Evolutionary conservation across 495 filamentous ascomycete genomes (phyloP), one percentile per base, ranked within the genome.

Genomic region (Aspergillus bridgeri): DNA sequence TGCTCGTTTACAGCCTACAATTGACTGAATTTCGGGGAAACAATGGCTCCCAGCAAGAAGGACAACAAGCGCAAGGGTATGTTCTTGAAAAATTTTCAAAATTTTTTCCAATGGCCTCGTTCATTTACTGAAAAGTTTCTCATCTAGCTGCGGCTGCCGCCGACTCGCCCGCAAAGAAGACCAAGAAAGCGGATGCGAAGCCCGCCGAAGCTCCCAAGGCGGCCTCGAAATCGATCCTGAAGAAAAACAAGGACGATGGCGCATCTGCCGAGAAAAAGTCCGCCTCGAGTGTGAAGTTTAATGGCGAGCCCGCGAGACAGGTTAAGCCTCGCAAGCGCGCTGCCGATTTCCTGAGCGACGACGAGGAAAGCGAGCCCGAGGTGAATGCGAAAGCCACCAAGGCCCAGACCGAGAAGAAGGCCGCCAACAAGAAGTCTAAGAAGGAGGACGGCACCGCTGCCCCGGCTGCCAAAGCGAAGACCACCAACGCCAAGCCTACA

Each of bases 31-130:
- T 15, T 38, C 11, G 13, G 51, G 48, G 19, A 60, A 49, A 75
- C 64, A 73, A 91, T 91, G 89, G 85, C 87, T 29, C 81, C 85
- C 52, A 87, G 87, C 66, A 78, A 81, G 57, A 86, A 85, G 59
- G 79, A 77, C 56, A 89, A 84, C 67, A 91, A 91, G 77, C 79
- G 86, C 67, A 92, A 90, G 78, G 81, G 89, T 89, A 78, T 53
- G 75, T 71, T 42, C 19, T 33, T 49, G 42, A 38, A 25, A 11
- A 51, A 54, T 55, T 1, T 15, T 3, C 13, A 18, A 43, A 60
- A 45, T 43, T 48, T 6, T 23, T 56, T 53, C 27, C 2, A 49
- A 22, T 59, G 59, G 53, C 24, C 42, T 21, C 54, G 49, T 27
- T 43, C 49, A 13, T 38, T 42, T 51, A 56, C 64, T 80, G 65